Base-by-base conservation (phyloP, 2,329 filamentous ascomycete species). In the Fonsecaea pedrosoi region DNA sequence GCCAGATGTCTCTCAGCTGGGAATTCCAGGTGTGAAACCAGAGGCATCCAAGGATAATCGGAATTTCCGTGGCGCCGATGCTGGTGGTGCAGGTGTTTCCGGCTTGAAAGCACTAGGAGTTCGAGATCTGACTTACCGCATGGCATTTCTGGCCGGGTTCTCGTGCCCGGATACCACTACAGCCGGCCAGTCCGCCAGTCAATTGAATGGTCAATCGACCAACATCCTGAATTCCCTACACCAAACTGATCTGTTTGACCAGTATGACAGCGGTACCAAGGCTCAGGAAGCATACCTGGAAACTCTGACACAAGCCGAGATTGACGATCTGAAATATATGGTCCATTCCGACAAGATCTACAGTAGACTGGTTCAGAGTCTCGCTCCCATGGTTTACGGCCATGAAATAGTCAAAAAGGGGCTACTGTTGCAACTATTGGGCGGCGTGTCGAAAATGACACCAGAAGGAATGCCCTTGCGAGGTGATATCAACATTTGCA, bases 331-430 rank as follows among this genome's bases (percentile, higher is more conserved):
- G 71, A 90, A 93, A 79, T 84, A 88, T 64, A 95, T 99, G 89
- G 95, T 99, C 32, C 94, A 98, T 79, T 92, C 90, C 64, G 92
- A 96, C 69, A 94, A 97, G 77, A 97, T 98, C 73, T 99, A 97
- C 81, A 90, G 92, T 73, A 89, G 94, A 32, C 83, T 99, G 9
- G 93, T 99, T 40, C 92, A 96, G 74, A 97, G 94, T 0, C 89
- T 99, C 55, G 95, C 95, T 1, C 95, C 95, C 1, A 99, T 94
- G 85, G 94, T 99, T 3, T 99, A 97, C 75, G 95, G 95, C 13
- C 95, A 99, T 77, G 92, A 95, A 69, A 92, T 97, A 65, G 94
- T 99, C 75, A 99, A 99, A 82, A 99, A 99, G 79, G 95, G 95
- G 35, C 83, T 99, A 30, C 86, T 99, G 7, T 84, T 99, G 50